Evolutionary conservation across 495 filamentous ascomycete species (phyloP), one percentile per base, ranked within the genome.

Genomic region (Penicillium riverlandense): DNA sequence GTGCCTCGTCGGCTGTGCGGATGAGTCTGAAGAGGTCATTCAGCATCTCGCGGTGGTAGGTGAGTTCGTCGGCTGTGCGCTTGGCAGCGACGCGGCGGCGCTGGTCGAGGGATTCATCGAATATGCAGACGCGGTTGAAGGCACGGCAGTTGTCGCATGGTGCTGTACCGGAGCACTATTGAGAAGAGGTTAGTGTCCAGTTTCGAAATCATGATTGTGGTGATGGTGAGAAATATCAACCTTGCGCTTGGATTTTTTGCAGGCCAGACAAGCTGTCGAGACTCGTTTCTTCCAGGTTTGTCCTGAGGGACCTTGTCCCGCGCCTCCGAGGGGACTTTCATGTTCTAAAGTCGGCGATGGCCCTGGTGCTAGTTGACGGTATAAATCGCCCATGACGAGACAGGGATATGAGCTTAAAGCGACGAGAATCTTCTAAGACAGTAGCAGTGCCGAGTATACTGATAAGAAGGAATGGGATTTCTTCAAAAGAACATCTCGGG

Each of bases 221-320:
- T 15, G 11, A 37, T 43, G 12, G 11, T 11, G n/a, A 38, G 14
- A 31, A 31, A 0, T 6, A 45, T 55, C 39, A 37, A 52, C 68
- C 59, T 73, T 73, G 7, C 70, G 58, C 48, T 73, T 73, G 0
- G 70, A 73, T 48, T 71, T 70, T 34, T 73, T 73, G 48, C 70
- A 73, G 0, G 67, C 63, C 41, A 70, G 38, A 54, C 70, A 73
- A 7, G 70, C 70, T 40, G 69, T 71, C 0, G 70, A 73, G 2
- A 70, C 70, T 8, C 70, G 54, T 44, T 69, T 73, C 53, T 71
- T 71, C 53, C 59, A 59, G 0, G 46, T 22, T 22, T 22, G 15
- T 11, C 51, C 46, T 5, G 40, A 38, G 3, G 44, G 28, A 8
- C 43, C 29, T 9, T 45, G 53, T 35, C 45, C 41, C 9, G 50